Evolutionary conservation across 495 filamentous ascomycete genomes (phyloP), one percentile per base, ranked within the genome.

Genomic region (Xylaria bambusicola): DNA sequence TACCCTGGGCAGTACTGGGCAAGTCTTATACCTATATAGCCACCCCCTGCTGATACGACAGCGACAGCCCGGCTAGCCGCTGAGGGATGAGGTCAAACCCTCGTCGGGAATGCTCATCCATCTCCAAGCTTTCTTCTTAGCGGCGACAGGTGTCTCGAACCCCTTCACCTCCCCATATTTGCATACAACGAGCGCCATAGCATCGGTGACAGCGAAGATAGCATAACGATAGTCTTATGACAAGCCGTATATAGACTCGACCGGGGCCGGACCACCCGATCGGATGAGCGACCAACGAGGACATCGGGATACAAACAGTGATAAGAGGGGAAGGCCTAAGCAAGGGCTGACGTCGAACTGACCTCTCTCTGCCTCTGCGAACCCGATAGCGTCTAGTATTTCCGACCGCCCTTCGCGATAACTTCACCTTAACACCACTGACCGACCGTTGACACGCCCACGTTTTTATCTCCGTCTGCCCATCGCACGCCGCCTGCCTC

Each of bases 401-500:
- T 58, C 15, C 3, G 18, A 26, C 47, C 20, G 24, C 24, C 23
- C 38, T 17, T 29, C 38, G 23, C 20, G 36, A n/a, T n/a, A n/a
- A 21, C 45, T 21, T 26, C 45, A 51, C 8, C 40, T 21, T 21
- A 55, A 27, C 33, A 50, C 36, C 52, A n/a, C 41, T 29, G 33
- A 24, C 58, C 45, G 9, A 59, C 57, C 60, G 57, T 52, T 18
- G 26, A 54, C 26, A 63, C 60, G 55, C 58, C 40, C 23, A 23
- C 9, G 44, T 54, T 56, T 48, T 55, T 40, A 51, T 56, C 5
- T 66, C 62, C 67, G 68, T 67, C 69, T 70, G 72, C 21, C 24
- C 38, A 26, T 54, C 38, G 52, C 29, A 38, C 41, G 52, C 63
- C 68, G 70, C 71, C 69, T 72, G 72, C 67, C 73, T 67, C 70